Evolutionary conservation across 83 land plant genomes (phyloP), one percentile per base, ranked within the genome.

Genomic region (Larix sibirica): DNA sequence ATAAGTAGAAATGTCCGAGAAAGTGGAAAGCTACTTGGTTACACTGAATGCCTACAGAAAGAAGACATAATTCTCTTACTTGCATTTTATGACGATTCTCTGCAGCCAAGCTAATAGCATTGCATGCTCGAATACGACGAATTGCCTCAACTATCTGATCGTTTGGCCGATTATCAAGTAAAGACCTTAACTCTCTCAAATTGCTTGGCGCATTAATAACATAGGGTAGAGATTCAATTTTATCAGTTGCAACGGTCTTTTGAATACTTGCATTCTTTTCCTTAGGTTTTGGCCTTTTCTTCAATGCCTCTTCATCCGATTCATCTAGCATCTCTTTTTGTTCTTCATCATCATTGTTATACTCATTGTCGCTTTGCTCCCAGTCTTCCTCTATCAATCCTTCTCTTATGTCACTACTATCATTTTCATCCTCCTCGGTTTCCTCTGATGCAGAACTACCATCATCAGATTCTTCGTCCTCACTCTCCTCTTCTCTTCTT

Each of bases 11-110:
- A 68, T 68, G 33, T 33, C 38, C 28, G 13, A 78, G 33, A 56
- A 54, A 28, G 44, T 33, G 33, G 24, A n/a, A 59, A 40, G 26
- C 40, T 10, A 7, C 50, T 21, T 31, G 14, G 10, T 81, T 63
- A 80, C 61, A 42, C 12, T 77, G 58, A 62, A 80, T 26, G n/a
- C 21, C 18, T 21, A 26, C 42, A 36, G 6, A 64, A 64, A 60
- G 40, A 14, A 80, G 18, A 61, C 23, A 33, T 2, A 7, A 26
- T 54, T 33, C 24, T 24, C 87, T 62, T 83, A 95, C 99, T 88
- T 97, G 99, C 91, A 97, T 95, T 83, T 97, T 97, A 85, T 85
- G 89, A 77, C 96, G 88, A 85, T 97, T 97, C 62, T 94, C 98
- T 66, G 91, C 90, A 21, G 92, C 89, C 65, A 97, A 84, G 65